phyloP scores from a whole-genome alignment of 2,329 filamentous ascomycete genomes.

The Drechslera avenae region DNA sequence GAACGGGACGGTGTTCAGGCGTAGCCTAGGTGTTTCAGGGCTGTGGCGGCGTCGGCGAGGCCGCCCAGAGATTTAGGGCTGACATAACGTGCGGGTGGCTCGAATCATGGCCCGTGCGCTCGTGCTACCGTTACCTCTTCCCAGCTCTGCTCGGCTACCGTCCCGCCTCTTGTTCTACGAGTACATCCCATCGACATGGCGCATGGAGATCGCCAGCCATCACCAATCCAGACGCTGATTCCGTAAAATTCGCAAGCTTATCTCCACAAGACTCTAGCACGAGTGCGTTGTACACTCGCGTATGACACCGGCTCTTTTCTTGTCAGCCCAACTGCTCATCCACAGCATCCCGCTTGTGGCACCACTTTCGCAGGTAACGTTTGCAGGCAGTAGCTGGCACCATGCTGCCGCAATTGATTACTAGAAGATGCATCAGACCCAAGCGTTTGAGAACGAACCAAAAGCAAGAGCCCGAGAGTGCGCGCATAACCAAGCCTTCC shows the following conservation, averaged over 20 bases:
- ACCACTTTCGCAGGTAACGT: constrained; percentile 13
- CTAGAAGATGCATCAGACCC: constrained; percentile 5
- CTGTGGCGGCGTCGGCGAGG: too few species aligned
- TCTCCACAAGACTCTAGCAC: too few species aligned
- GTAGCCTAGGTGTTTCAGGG: too few species aligned
- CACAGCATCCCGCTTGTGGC: constrained; percentile 4
- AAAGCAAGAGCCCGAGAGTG: constrained; percentile 13
- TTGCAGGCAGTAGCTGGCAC: too few species aligned
- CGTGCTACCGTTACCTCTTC: background rate
- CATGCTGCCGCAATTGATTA: background rate
- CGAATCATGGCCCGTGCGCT: background rate
- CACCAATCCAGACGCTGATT: too few species aligned
- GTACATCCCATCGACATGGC: background rate
- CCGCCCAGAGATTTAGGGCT: constrained; percentile 6
- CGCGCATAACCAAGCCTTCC: constrained; percentile 10
- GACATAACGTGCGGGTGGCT: constrained; percentile 4
- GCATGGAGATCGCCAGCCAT: background rate
- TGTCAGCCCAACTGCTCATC: background rate
- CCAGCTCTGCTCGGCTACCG: background rate
- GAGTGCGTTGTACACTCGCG: background rate
- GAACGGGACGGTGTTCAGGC: too few species aligned
- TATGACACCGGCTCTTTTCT: background rate
- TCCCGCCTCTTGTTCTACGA: too few species aligned
- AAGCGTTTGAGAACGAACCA: constrained; percentile 10
- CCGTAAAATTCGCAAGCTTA: too few species aligned